Conservation (phyloP, 2,329 filamentous ascomycete genomes). For the Neofusicoccum sp. region DNA sequence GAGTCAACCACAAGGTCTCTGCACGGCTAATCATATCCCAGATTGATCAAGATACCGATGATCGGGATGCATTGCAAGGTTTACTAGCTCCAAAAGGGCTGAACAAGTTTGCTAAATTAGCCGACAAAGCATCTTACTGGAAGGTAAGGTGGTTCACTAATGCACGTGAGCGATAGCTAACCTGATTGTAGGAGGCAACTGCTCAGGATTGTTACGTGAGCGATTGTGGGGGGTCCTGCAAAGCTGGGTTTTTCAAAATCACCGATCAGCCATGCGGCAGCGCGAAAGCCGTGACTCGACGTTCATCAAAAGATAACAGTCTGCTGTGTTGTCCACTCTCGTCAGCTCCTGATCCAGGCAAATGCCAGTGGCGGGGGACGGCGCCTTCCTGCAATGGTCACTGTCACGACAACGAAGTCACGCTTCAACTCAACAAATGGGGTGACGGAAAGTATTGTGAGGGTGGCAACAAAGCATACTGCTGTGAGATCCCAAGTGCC, state of each 20-base stretch:
- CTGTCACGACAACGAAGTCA: background rate
- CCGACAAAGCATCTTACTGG: too few species aligned
- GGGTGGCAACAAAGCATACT: background rate
- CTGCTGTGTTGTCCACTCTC: background rate
- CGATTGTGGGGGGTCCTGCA: too few species aligned
- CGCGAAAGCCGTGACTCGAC: slow-evolving; percentile 19
- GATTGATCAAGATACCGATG: too few species aligned
- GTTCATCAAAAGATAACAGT: slow-evolving; percentile 20
- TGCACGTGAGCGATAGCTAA: too few species aligned
- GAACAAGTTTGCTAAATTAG: too few species aligned
- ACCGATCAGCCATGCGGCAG: slow-evolving; percentile 30
- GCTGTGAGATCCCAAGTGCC: slow-evolving; percentile 17
- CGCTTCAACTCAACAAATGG: background rate
- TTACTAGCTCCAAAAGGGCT: too few species aligned
- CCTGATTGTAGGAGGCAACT: too few species aligned
- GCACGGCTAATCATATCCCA: too few species aligned
- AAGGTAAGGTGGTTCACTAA: too few species aligned
- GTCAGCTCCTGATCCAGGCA: slow-evolving; percentile 29
- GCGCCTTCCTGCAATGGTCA: slow-evolving; percentile 17
- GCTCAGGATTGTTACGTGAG: too few species aligned
- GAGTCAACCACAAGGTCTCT: too few species aligned
- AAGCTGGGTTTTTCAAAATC: slow-evolving; percentile 29
- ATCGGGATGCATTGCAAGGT: too few species aligned
- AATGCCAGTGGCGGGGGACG: slow-evolving; percentile 35
- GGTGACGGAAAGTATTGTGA: background rate